Base-by-base conservation (phyloP, 768 basidiomycete genomes). In the Pleurotus tuber-regium region DNA sequence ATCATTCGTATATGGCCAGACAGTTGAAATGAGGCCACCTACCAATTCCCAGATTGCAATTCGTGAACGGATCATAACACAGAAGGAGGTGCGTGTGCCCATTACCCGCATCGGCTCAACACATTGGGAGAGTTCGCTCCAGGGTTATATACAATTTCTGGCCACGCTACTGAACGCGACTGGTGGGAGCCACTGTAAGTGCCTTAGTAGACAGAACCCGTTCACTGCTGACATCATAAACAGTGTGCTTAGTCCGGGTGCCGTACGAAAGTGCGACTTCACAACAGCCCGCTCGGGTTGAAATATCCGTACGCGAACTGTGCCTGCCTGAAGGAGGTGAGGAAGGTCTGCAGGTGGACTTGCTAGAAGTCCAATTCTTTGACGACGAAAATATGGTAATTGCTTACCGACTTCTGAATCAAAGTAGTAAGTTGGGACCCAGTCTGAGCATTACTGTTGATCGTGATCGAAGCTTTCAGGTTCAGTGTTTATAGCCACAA, bases 351-450 rank as follows among this genome's bases (percentile, higher is more conserved):
- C 53, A 50, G 70, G 73, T 57, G 60, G 75, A 83, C 53, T 58
- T 89, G 39, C 63, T 89, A 63, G 84, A 85, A 59, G 76, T 71
- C 36, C 85, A 89, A 50, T 91, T 91, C 69, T 89, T 92, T 66
- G 89, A 92, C 71, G 84, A 89, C 58, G 79, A 83, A 64, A 71
- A 66, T 60, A 63, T 89, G 54, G 75, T 89, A 57, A 71, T 89
- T 55, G 76, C 88, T 54, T 86, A 80, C 69, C 80, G 77, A 65
- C 65, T 67, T 62, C 70, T 70, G 51, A 69, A 67, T 53, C 65
- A 62, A 51, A 63, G 73, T 61, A 77, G 86, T 86, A 64, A 70
- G 81, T 69, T 56, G 57, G 60, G n/a, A n/a, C 54, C 59, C 49
- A 50, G 52, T 60, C 53, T 51, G 56, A 53, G 51, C 51, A 38